phyloP scores from a whole-genome alignment of 495 filamentous ascomycete species.

The Penicillium riverlandense region DNA sequence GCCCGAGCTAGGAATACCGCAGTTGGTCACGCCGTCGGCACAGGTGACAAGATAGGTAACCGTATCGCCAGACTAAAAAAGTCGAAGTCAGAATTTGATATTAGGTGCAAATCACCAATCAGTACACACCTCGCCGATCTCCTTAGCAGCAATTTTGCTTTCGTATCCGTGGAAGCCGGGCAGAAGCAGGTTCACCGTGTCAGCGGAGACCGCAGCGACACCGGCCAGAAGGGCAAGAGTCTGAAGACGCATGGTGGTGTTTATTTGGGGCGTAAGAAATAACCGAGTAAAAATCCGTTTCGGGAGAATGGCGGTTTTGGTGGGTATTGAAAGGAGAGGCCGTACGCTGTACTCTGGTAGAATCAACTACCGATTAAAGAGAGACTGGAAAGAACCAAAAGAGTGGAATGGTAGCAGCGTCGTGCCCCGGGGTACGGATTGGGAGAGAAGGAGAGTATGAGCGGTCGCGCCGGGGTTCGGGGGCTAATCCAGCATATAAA shows the following conservation, averaged over 20 bases:
- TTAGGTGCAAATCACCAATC: too few species aligned
- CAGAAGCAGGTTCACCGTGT: slow-evolving; percentile 23
- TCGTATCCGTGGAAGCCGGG: slow-evolving; percentile 16
- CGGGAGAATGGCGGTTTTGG: slow-evolving; percentile 8
- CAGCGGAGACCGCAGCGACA: slow-evolving; percentile 22
- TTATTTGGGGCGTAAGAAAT: slow-evolving; percentile 2
- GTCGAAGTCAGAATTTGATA: not conserved
- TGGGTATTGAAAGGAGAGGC: slow-evolving; percentile 15
- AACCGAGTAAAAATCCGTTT: not conserved
- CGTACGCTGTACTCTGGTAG: slow-evolving; percentile 12
- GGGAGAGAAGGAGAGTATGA: slow-evolving; percentile 4
- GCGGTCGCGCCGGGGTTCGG: slow-evolving; percentile 2
- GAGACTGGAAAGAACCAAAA: slow-evolving; percentile 20
- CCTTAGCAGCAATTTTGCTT: too few species aligned
- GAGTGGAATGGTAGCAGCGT: slow-evolving; percentile 1
- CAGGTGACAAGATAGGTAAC: slow-evolving; percentile 23
- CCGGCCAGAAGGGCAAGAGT: slow-evolving; percentile 20
- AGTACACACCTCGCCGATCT: too few species aligned
- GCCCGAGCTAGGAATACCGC: slow-evolving; percentile 17
- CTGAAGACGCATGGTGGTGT: slow-evolving; percentile 21
- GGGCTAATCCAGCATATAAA: not conserved
- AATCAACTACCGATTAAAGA: slow-evolving; percentile 20
- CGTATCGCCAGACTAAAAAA: slow-evolving; percentile 13
- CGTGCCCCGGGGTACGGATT: slow-evolving; percentile 4
- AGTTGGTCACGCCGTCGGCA: slow-evolving; percentile 12